These are phyloP conservation scores for Paulownia fortunei DNA, from an alignment of 257 asterid genomes.

Conservation along the genomic window DNA sequence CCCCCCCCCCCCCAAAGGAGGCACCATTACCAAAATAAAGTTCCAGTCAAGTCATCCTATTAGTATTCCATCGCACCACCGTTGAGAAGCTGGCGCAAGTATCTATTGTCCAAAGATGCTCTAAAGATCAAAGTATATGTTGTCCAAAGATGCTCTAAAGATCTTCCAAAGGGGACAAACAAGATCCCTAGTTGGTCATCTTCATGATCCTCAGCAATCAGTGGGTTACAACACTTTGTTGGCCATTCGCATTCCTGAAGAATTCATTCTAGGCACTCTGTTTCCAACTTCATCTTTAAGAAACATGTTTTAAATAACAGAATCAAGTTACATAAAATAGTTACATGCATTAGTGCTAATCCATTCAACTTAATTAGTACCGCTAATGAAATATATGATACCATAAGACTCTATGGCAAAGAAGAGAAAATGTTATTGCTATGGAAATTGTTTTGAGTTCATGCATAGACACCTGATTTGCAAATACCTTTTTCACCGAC, in stretches of 20 bases:
- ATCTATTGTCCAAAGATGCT: slow-evolving; percentile 41
- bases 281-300: neutral
- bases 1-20: too few relatives aligned
- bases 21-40: slow-evolving; percentile 53
- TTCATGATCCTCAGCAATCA: slow-evolving; percentile 41
- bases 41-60: slow-evolving; percentile 42
- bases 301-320: neutral
- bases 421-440: neutral
- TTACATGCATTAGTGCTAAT: neutral
- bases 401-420: neutral
- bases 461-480: neutral
- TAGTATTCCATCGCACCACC: slow-evolving; percentile 24
- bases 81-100: slow-evolving; percentile 41
- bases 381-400: neutral
- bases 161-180: slow-evolving; percentile 48
- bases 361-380: neutral
- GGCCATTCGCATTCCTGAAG: neutral
- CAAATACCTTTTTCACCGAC: neutral
- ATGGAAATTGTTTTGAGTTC: neutral
- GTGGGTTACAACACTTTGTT: slow-evolving; percentile 14
- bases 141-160: slow-evolving; percentile 42
- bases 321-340: neutral
- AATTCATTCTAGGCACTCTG: neutral
- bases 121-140: slow-evolving; percentile 40
- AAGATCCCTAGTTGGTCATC: slow-evolving; percentile 63